Conservation (phyloP, 768 basidiomycete genomes). For the Termitomyces sp. region DNA sequence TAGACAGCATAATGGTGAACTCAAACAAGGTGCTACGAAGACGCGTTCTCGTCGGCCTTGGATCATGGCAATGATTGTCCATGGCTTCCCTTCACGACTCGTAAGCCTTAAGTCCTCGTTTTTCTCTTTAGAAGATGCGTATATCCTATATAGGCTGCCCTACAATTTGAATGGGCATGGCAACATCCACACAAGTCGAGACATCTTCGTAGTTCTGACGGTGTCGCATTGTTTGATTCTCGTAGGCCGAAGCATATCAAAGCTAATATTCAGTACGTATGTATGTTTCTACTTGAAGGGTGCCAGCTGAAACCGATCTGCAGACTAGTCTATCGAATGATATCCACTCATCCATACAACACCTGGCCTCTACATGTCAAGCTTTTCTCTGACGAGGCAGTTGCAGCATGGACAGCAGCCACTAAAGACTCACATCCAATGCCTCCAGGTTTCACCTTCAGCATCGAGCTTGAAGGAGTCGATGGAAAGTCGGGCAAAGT, state of each 20-base stretch:
- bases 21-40: constrained; percentile 65
- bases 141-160: constrained; percentile 43
- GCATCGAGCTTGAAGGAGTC: constrained; percentile 62
- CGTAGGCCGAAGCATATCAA: constrained; percentile 31
- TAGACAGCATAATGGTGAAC: constrained; percentile 80
- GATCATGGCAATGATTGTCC: constrained; percentile 83
- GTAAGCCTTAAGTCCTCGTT: constrained; percentile 19
- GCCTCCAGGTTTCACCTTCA: constrained; percentile 47
- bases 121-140: neutral
- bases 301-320: neutral
- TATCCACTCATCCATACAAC: constrained; percentile 61
- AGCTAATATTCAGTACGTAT: constrained; percentile 42
- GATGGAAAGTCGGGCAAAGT: constrained; percentile 54
- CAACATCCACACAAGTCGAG: constrained; percentile 69
- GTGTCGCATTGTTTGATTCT: constrained; percentile 31
- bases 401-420: constrained; percentile 45
- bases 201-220: constrained; percentile 48
- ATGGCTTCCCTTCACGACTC: constrained; percentile 74
- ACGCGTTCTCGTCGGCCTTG: constrained; percentile 61
- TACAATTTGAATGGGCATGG: constrained; percentile 86
- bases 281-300: neutral
- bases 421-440: constrained; percentile 24
- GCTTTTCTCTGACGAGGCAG: constrained; percentile 63
- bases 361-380: constrained; percentile 74
- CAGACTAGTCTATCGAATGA: constrained; percentile 60